phyloP scores from a whole-genome alignment of 305 asterid species.

The Solanum hybrid region DNA sequence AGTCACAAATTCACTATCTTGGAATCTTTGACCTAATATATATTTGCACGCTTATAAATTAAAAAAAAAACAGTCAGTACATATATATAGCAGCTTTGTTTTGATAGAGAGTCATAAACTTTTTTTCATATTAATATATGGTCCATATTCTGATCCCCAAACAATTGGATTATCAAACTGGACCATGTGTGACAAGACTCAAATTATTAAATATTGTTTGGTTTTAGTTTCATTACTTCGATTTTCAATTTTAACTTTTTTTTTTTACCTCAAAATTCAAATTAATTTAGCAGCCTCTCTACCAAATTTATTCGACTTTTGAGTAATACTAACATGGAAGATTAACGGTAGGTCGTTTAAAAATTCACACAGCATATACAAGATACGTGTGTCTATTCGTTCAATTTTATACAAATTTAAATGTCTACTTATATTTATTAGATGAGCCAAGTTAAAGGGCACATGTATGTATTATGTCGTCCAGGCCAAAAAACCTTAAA shows the following conservation, averaged over 20 bases:
- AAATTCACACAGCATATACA: background rate
- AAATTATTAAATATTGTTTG: background rate
- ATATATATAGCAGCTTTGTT: background rate
- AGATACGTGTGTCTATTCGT: rapidly evolving
- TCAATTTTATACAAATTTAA: rapidly evolving
- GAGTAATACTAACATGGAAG: background rate
- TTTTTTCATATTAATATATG: background rate
- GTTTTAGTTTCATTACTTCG: background rate
- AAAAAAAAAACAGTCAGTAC: background rate
- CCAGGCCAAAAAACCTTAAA: background rate
- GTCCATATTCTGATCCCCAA: background rate
- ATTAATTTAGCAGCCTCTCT: background rate
- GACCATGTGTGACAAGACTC: background rate
- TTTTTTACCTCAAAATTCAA: background rate
- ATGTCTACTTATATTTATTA: background rate
- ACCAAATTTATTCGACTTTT: background rate
- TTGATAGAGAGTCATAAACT: background rate
- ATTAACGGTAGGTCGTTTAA: background rate
- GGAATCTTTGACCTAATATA: background rate
- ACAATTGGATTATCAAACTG: background rate
- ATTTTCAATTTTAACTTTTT: background rate
- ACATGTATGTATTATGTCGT: background rate
- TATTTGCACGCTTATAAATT: background rate
- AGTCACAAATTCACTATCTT: background rate
- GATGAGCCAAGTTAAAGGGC: background rate